These are phyloP conservation scores for Rutstroemia sp. DNA, from an alignment of 2,329 filamentous ascomycete species.

Conservation along the genomic window DNA sequence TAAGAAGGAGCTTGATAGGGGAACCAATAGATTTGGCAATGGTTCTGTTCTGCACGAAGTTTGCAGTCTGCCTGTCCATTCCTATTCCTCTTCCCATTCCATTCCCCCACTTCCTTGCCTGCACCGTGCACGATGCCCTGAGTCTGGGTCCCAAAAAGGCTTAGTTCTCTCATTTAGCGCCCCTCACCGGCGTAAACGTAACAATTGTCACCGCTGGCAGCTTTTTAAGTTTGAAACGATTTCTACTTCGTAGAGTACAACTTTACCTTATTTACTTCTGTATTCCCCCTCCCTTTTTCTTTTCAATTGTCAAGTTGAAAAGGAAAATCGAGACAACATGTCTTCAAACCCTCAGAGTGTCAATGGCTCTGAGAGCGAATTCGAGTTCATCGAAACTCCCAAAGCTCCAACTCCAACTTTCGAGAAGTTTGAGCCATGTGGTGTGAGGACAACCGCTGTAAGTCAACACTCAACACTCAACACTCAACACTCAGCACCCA, in stretches of 20 bases:
- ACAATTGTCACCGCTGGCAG: neutral
- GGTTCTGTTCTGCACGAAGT: too few species aligned
- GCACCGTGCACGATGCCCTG: too few species aligned
- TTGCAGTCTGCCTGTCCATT: too few species aligned
- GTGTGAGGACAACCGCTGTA: slow-evolving; percentile 48
- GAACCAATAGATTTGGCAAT: too few species aligned
- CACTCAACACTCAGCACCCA: slow-evolving; percentile 6
- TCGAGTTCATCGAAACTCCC: slow-evolving; percentile 58
- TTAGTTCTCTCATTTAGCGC: neutral
- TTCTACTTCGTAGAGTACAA: neutral
- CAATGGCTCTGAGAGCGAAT: slow-evolving; percentile 45
- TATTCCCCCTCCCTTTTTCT: slow-evolving; percentile 11
- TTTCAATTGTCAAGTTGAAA: slow-evolving; percentile 12
- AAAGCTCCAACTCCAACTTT: slow-evolving; percentile 41
- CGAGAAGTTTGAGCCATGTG: slow-evolving; percentile 46
- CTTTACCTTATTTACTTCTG: neutral
- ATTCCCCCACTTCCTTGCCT: too few species aligned
- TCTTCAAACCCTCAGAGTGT: slow-evolving; percentile 43
- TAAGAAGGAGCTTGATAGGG: too few species aligned
- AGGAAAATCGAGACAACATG: slow-evolving; percentile 27
- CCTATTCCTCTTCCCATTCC: too few species aligned
- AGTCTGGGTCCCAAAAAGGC: neutral
- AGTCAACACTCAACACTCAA: slow-evolving; percentile 22
- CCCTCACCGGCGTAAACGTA: neutral
- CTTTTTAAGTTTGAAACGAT: neutral